These are phyloP conservation scores for Vararia minispora DNA, from an alignment of 768 basidiomycete species.

Conservation along the genomic window DNA sequence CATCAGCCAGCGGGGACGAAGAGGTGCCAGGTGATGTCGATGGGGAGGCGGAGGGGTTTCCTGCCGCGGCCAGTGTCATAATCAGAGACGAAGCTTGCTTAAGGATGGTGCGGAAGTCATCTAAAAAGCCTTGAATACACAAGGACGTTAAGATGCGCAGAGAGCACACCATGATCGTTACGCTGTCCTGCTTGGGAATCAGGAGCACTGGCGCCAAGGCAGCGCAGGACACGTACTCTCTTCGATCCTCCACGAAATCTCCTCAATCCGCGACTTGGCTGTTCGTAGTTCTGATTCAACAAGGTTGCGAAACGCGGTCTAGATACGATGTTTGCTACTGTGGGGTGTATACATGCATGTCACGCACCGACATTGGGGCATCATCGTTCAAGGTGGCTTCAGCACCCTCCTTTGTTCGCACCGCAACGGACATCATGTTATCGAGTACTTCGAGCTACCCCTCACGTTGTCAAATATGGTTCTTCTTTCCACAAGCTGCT, in stretches of 20 bases:
- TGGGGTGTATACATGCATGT: no score
- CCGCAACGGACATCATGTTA: conserved; percentile 12
- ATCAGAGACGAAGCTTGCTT: conserved; percentile 52
- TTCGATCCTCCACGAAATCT: conserved; percentile 11
- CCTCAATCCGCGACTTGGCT: conserved; percentile 9
- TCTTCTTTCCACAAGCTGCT: neutral
- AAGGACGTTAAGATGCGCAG: no score
- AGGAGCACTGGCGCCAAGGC: no score
- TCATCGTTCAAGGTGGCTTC: conserved; percentile 9
- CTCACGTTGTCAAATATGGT: neutral
- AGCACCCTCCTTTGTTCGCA: conserved; percentile 14
- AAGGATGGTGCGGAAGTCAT: conserved; percentile 66
- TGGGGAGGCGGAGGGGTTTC: conserved; percentile 25
- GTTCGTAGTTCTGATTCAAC: conserved; percentile 12
- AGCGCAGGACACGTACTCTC: conserved; percentile 8
- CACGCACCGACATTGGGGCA: conserved; percentile 7
- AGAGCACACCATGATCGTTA: no score
- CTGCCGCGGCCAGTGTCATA: conserved; percentile 40
- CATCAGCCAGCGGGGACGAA: conserved; percentile 27
- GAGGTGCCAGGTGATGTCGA: conserved; percentile 23
- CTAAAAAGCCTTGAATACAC: no score
- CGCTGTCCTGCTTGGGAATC: no score
- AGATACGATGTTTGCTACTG: no score
- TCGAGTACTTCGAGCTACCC: conserved; percentile 8
- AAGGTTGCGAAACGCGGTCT: conserved; percentile 11